These are phyloP conservation scores for Przewalskia tangutica DNA, from an alignment of 257 asterid species.

Conservation along the genomic window DNA sequence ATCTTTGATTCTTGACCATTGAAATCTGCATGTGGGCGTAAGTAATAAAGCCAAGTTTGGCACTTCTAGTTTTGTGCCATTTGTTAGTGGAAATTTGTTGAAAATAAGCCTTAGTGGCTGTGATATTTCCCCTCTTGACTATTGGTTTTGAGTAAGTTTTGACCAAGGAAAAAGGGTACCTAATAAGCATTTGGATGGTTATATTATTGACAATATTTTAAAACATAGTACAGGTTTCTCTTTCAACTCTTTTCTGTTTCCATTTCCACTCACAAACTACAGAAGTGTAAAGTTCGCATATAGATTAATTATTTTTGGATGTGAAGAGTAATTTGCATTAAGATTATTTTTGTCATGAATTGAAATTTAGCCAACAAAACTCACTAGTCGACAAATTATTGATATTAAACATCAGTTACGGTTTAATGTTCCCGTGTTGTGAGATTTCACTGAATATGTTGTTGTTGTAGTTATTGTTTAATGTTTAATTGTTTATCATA, in stretches of 20 bases:
- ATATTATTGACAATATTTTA: neutral
- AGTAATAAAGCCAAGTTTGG: neutral
- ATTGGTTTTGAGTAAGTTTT: neutral
- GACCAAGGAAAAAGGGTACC: neutral
- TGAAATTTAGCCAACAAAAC: neutral
- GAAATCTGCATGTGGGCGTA: neutral
- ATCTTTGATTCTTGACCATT: neutral
- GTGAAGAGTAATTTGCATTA: neutral
- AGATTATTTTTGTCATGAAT: slow-evolving; percentile 1
- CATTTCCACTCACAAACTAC: neutral
- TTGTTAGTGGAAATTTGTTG: neutral
- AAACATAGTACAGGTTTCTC: neutral
- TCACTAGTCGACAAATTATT: neutral
- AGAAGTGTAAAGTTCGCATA: neutral
- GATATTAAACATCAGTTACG: neutral
- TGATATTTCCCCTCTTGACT: neutral
- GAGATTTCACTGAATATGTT: no score
- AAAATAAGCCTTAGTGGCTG: neutral
- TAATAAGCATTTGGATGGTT: neutral
- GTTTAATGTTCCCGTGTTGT: neutral
- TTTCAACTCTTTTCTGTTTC: neutral
- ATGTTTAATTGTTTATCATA: neutral
- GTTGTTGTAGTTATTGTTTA: neutral
- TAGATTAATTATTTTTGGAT: neutral
- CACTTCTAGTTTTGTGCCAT: neutral